A percentile compares a stretch with the other conserved stretches of the same genome.
Evolutionary conservation across 202 grass and related monocot species (phyloP).

Genomic region (Cymbopogon flexuosus): DNA sequence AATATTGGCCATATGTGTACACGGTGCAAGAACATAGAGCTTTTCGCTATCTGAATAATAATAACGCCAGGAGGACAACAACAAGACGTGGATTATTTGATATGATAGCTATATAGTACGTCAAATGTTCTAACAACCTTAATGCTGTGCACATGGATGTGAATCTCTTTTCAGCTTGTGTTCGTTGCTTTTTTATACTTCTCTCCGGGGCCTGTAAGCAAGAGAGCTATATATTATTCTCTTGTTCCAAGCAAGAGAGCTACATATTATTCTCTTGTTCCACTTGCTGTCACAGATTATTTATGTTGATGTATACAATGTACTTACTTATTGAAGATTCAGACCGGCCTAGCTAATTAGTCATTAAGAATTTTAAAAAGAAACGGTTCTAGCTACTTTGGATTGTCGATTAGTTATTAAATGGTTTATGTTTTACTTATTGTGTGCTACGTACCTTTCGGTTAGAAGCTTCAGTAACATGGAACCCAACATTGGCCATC

Average conservation of each 20-base stretch:
- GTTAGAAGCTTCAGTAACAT: slow-evolving; percentile 38
- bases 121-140: slow-evolving; percentile 21
- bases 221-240: neutral
- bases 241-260: no score
- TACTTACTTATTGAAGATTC: slow-evolving; percentile 13
- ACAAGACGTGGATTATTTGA: slow-evolving; percentile 25
- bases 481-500: neutral
- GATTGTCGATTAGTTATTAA: no score
- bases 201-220: slow-evolving; percentile 1
- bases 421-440: no score
- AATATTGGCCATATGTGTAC: slow-evolving; percentile 23
- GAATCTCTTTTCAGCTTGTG: slow-evolving; percentile 9
- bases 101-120: slow-evolving; percentile 9
- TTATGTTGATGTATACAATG: neutral
- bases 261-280: slow-evolving; percentile 16
- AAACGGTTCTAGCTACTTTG: neutral
- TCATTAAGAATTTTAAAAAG: neutral
- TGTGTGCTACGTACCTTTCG: slow-evolving; percentile 2
- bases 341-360: neutral
- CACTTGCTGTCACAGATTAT: neutral
- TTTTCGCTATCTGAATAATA: neutral
- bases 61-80: neutral
- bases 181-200: neutral
- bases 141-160: slow-evolving; percentile 35
- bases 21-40: slow-evolving; percentile 2